Base-by-base conservation (phyloP, 2,329 filamentous ascomycete genomes). In the Trematosphaeria pertusa region DNA sequence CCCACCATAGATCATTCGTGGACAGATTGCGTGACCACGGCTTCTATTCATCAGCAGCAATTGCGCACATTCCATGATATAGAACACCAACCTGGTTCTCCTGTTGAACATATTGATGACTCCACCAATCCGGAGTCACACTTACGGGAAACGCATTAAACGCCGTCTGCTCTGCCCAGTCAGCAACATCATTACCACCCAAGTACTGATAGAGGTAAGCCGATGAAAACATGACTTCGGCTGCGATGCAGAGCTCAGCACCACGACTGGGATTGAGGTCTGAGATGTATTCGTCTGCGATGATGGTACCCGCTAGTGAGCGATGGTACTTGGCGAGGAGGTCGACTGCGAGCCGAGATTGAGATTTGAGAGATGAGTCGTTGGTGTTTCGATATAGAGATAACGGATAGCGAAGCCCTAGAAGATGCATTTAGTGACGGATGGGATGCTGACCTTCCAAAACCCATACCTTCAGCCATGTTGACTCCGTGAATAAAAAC, bases 101-200 rank as follows among this genome's bases (percentile, higher is more conserved):
- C 54, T 82, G 73, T 3, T 73, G 68, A 44, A 84, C 73, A 52
- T 84, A 84, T 59, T 83, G 79, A 56, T 79, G 80, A 18, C 74
- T 73, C 81, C 81, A 84, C 74, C 78, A 81, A 53, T 82, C 75
- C 1, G 75, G 73, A 14, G 75, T 77, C 20, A 82, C 58, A 51
- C 76, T 76, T 3, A 73, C 78, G 1, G 81, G 81, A 3, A 84
- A 61, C 2, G 80, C 78, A 51, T 84, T 84, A 70, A 81, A 84
- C 3, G 80, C 78, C 6, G 77, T 72, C 8, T 73, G 62, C 53
- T 84, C 81, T 6, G 74, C 72, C n/a, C 73, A 67, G 55, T 84
- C 81, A 2, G 81, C 81, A 50, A 77, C 80, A 11, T 66, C 51
- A 21, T 71, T 70, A 40, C 74, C 71, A 1, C 79, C 79, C 3